Conservation (phyloP, 805 yeast species). For the Debaryomyces prosopidis region DNA sequence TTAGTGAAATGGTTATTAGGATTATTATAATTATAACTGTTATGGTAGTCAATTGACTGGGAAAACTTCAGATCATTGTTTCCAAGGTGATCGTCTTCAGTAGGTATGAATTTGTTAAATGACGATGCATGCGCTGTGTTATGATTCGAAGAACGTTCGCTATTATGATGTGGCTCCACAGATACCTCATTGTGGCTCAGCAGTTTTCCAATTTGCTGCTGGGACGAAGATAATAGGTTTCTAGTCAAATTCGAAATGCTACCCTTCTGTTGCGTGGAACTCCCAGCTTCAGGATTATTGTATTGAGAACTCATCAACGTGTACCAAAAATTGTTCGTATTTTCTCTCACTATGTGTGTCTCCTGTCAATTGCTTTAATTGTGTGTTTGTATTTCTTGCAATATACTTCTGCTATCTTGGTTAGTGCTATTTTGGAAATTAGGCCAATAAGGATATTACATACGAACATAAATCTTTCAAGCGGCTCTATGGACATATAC, state of each 20-base stretch:
- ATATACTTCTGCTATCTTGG: too few species aligned
- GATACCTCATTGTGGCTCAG: neutral
- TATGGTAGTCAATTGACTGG: constrained; percentile 1
- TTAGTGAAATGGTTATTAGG: neutral
- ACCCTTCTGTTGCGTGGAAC: neutral
- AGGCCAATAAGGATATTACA: too few species aligned
- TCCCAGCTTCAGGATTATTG: constrained; percentile 1
- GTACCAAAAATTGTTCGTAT: too few species aligned
- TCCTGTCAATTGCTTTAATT: too few species aligned
- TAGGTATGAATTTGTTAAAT: constrained; percentile 9
- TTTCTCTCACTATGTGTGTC: too few species aligned
- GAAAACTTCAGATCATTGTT: neutral
- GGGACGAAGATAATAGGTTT: constrained; percentile 23
- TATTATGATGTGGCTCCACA: neutral
- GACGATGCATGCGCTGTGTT: constrained; percentile 4
- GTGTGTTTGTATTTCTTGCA: too few species aligned
- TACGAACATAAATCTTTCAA: too few species aligned
- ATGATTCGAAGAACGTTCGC: constrained; percentile 9
- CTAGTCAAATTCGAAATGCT: constrained; percentile 29
- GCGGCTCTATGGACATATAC: too few species aligned
- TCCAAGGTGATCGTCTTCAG: neutral
- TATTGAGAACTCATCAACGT: constrained; percentile 6
- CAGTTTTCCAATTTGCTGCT: neutral
- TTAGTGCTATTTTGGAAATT: too few species aligned
- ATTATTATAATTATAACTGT: neutral